Evolutionary conservation across 495 filamentous ascomycete species (phyloP).

Genomic region (Xylaria telfairii): DNA sequence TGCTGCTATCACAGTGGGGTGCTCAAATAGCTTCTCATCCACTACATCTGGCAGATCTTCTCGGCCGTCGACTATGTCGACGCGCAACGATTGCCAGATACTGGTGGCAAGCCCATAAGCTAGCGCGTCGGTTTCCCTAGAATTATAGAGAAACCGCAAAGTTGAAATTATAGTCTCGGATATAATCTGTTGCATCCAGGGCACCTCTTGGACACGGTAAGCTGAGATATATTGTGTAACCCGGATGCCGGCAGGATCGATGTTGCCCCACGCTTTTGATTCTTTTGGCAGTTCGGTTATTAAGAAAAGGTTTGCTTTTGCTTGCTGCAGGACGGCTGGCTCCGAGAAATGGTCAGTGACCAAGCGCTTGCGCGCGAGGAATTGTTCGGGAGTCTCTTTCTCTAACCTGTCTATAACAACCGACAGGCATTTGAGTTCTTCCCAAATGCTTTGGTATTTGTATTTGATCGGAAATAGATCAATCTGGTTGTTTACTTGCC

Average conservation of each 20-base stretch:
- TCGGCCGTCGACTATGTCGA: neutral
- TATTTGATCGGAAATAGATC: slow-evolving; percentile 1
- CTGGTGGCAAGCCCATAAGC: slow-evolving; percentile 8
- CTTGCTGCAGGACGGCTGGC: neutral
- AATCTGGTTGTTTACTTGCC: neutral
- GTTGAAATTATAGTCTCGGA: neutral
- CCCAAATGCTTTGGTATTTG: neutral
- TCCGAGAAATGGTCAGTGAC: neutral
- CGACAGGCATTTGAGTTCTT: neutral
- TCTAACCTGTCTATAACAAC: neutral
- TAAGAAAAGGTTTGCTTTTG: neutral
- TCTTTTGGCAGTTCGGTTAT: neutral
- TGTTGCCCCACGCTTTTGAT: neutral
- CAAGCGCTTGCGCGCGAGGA: neutral
- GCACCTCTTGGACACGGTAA: neutral
- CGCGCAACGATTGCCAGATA: slow-evolving; percentile 14
- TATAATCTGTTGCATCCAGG: neutral
- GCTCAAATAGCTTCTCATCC: slow-evolving; percentile 2
- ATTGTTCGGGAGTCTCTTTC: neutral
- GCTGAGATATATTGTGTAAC: neutral
- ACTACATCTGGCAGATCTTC: slow-evolving; percentile 10
- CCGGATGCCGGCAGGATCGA: neutral
- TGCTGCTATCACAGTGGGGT: neutral
- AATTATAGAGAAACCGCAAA: neutral
- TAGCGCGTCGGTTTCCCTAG: neutral